A percentile compares a stretch with the other conserved stretches of the same genome.
phyloP scores from a whole-genome alignment of 441 rosid genomes.

The Rhodomyrtus psidioides region DNA sequence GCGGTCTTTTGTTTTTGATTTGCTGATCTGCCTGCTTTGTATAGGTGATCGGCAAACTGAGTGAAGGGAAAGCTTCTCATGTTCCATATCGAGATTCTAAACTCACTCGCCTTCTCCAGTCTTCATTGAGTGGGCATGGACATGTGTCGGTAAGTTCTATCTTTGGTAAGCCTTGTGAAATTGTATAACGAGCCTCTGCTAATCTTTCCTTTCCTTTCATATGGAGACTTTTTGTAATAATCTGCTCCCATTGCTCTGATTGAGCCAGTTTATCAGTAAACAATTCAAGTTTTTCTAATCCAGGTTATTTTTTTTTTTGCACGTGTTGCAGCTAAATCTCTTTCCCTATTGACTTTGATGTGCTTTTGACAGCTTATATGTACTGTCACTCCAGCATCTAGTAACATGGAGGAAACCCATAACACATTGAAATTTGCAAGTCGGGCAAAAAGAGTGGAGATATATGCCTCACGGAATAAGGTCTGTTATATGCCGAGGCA shows the following conservation, averaged over 20 bases:
- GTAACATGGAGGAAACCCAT: conserved; percentile 97
- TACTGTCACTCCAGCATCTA: conserved; percentile 98
- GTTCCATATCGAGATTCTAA: conserved; percentile 99
- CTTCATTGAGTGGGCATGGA: conserved; percentile 96
- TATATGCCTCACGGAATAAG: conserved; percentile 96
- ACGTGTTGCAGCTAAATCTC: background rate
- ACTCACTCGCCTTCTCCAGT: conserved; percentile 98
- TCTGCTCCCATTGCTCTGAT: background rate
- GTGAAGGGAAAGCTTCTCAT: conserved; percentile 98
- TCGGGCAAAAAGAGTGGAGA: conserved; percentile 97
- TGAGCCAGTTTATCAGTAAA: background rate
- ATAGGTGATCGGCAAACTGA: conserved; percentile 96
- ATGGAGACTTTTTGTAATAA: background rate
- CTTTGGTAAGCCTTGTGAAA: background rate
- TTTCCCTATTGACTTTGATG: background rate
- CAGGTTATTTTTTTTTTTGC: background rate
- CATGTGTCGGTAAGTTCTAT: conserved; percentile 90
- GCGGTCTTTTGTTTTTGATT: conserved; percentile 2
- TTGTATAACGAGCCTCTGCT: background rate
- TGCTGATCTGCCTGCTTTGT: conserved; percentile 11
- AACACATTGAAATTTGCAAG: conserved; percentile 98
- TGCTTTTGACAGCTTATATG: conserved; percentile 76
- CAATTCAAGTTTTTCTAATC: background rate
- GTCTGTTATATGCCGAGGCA: conserved; percentile 22
- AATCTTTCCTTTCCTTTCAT: background rate